Conservation (phyloP, 495 filamentous ascomycete species). For the Trichoderma virens region DNA sequence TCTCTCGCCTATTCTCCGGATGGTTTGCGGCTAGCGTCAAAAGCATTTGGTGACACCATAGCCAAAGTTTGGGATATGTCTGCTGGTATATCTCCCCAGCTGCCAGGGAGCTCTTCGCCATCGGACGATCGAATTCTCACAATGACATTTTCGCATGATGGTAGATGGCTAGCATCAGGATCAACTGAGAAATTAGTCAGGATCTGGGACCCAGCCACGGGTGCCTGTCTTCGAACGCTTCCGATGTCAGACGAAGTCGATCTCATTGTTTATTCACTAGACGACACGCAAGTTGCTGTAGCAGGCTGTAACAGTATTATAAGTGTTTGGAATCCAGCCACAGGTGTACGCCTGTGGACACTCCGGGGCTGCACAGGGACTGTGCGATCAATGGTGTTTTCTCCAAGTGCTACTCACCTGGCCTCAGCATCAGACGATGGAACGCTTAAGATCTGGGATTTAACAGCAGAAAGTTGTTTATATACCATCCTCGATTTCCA, state of each 20-base stretch:
- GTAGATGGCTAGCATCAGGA: background rate
- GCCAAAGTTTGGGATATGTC: background rate
- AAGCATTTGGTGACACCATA: background rate
- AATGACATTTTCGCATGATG: background rate
- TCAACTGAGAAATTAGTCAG: background rate
- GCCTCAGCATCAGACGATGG: background rate
- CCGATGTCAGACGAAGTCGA: background rate
- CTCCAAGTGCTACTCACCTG: background rate
- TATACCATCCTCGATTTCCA: background rate
- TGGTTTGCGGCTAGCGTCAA: background rate
- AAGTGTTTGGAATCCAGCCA: background rate
- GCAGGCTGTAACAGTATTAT: background rate
- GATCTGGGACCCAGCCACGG: background rate
- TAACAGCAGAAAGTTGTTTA: background rate
- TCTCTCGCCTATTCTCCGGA: background rate
- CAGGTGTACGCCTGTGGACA: background rate
- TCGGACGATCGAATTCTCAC: background rate
- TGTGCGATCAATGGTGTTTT: background rate
- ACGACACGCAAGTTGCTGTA: background rate
- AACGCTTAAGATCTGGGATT: background rate
- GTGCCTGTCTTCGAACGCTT: background rate
- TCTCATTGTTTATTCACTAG: background rate
- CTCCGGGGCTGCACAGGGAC: background rate
- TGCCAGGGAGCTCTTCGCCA: background rate
- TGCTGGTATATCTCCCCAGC: background rate